Evolutionary conservation across 1,284 basidiomycete genomes (phyloP).

Genomic region (Ustilago crameri): DNA sequence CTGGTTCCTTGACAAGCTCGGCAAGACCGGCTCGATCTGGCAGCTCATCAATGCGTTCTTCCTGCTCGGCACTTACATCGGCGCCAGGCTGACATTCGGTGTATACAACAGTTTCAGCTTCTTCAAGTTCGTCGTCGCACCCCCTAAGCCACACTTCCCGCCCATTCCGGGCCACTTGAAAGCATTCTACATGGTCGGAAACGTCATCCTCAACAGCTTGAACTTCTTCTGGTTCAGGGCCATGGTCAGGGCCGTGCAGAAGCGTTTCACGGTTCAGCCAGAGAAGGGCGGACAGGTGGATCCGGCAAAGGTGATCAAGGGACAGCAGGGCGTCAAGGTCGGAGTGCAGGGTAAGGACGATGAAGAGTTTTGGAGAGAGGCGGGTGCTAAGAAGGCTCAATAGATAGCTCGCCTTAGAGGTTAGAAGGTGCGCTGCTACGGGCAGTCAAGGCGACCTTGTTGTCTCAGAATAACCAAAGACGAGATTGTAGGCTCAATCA

Average conservation of each 20-base stretch:
- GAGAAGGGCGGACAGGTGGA: conserved; percentile 27
- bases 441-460: background rate
- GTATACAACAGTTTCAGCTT: conserved; percentile 65
- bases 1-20: conserved; percentile 69
- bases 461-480: too few species aligned
- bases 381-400: conserved; percentile 38
- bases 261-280: conserved; percentile 60
- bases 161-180: conserved; percentile 33
- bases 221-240: conserved; percentile 70
- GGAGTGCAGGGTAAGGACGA: conserved; percentile 50
- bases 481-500: too few species aligned
- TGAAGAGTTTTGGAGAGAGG: conserved; percentile 52
- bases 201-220: conserved; percentile 57
- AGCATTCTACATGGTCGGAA: conserved; percentile 56
- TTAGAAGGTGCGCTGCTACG: background rate
- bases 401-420: conserved; percentile 27
- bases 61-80: conserved; percentile 64
- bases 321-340: conserved; percentile 52
- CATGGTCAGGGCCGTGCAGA: conserved; percentile 67
- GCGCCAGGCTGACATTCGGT: conserved; percentile 66
- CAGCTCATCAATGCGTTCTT: conserved; percentile 68
- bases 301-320: conserved; percentile 42
- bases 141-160: conserved; percentile 47
- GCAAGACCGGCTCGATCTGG: conserved; percentile 64
- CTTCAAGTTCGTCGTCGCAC: conserved; percentile 58